Conservation (phyloP, 1,284 basidiomycete genomes). For the Marasmius fiardii region DNA sequence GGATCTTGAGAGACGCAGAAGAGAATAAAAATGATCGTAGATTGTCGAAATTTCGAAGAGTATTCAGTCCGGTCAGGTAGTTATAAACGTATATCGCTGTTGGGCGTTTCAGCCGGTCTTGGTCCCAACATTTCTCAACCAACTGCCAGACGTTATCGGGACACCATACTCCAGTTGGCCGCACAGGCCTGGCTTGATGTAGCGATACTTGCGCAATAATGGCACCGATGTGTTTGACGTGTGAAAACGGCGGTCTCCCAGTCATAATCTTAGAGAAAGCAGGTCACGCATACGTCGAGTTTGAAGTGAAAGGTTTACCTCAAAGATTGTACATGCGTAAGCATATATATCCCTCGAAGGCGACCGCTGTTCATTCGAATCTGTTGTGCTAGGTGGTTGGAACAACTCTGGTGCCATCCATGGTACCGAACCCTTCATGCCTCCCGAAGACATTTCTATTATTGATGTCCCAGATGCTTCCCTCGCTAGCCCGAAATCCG, state of each 20-base stretch:
- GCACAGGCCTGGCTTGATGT: not conserved
- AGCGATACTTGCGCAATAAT: not conserved
- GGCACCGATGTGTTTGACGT: not conserved
- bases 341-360: conserved; percentile 10
- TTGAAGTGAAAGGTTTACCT: not conserved
- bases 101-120: too few species aligned
- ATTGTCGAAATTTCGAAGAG: too few species aligned
- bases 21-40: too few species aligned
- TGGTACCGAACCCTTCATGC: not conserved
- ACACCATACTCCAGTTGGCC: not conserved
- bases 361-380: not conserved
- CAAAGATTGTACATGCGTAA: conserved; percentile 8
- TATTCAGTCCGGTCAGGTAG: too few species aligned
- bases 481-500: conserved; percentile 11
- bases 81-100: too few species aligned
- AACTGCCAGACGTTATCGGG: not conserved
- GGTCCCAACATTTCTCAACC: not conserved
- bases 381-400: not conserved
- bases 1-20: too few species aligned
- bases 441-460: not conserved
- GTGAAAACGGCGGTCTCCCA: not conserved
- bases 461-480: too few species aligned
- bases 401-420: conserved; percentile 9
- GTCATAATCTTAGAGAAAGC: not conserved
- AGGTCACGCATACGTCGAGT: not conserved